Evolutionary conservation across 345 rosid genomes (phyloP).

Genomic region (Eucalyptus camaldulensis): DNA sequence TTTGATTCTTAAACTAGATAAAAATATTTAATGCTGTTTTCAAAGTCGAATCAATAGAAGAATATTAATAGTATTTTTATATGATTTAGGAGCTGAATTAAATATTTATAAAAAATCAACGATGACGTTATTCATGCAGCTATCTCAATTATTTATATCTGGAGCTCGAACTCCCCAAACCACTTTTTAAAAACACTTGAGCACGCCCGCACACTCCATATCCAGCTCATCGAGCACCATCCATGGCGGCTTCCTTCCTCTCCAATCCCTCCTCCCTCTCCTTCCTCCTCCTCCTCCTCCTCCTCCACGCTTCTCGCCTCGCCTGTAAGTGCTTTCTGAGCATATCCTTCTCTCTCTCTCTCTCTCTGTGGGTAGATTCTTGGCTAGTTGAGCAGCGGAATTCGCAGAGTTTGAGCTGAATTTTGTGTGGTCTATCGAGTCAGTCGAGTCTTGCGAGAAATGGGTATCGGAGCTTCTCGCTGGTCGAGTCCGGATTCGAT

Average conservation of each 20-base stretch:
- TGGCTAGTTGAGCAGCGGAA: not conserved
- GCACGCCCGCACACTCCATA: not conserved
- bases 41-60: not conserved
- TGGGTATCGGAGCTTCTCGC: not conserved
- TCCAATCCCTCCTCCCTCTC: not conserved
- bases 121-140: not conserved
- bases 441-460: not conserved
- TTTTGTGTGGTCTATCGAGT: not conserved
- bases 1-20: accelerated
- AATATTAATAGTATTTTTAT: not conserved
- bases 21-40: not conserved
- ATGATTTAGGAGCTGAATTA: accelerated
- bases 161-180: not conserved
- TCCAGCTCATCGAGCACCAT: not conserved
- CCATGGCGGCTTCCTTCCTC: constrained; percentile 11
- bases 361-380: not conserved
- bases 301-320: constrained; percentile 4
- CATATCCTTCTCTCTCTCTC: not conserved
- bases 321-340: constrained; percentile 24
- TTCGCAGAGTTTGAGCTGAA: not conserved
- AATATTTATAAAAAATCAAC: not conserved
- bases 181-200: not conserved
- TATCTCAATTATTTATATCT: not conserved
- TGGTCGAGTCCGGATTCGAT: not conserved
- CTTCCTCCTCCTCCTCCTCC: constrained; percentile 8